Percentiles rank a stretch among this genome's conserved stretches.
Evolutionary conservation across 1,139 yeast species (phyloP).

Genomic region (Suhomyces atakaporum): DNA sequence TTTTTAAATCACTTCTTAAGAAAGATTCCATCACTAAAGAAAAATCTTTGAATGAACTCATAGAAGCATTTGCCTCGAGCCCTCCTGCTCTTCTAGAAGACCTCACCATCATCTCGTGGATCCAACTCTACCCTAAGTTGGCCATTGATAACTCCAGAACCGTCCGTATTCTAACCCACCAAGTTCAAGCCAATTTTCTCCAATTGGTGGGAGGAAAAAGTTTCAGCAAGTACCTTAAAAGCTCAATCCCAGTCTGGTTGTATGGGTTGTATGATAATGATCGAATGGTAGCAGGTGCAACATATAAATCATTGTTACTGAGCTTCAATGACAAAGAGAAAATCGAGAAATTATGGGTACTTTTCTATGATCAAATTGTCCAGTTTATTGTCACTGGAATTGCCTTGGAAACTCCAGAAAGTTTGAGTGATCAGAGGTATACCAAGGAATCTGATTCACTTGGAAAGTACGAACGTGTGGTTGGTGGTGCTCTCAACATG

Average conservation of each 20-base stretch:
- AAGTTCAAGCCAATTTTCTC: slow-evolving; percentile 54
- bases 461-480: slow-evolving; percentile 64
- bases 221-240: slow-evolving; percentile 63
- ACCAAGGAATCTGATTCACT: slow-evolving; percentile 66
- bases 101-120: slow-evolving; percentile 64
- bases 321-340: slow-evolving; percentile 65
- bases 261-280: slow-evolving; percentile 74
- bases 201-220: slow-evolving; percentile 61
- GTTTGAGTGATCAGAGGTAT: slow-evolving; percentile 76
- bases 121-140: slow-evolving; percentile 78
- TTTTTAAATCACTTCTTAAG: slow-evolving; percentile 74
- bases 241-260: slow-evolving; percentile 72
- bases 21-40: slow-evolving; percentile 84
- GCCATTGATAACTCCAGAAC: slow-evolving; percentile 68
- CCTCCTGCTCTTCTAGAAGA: slow-evolving; percentile 11
- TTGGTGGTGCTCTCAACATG: slow-evolving; percentile 54
- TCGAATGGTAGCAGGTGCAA: slow-evolving; percentile 53
- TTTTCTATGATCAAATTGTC: slow-evolving; percentile 58
- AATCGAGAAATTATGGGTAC: slow-evolving; percentile 59
- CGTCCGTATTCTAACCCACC: slow-evolving; percentile 64
- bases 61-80: slow-evolving; percentile 9
- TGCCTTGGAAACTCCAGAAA: slow-evolving; percentile 56
- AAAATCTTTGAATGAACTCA: slow-evolving; percentile 66
- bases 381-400: slow-evolving; percentile 56
- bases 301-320: slow-evolving; percentile 47